These are phyloP conservation scores for Asclepias syriaca DNA, from an alignment of 257 asterid species.

Conservation along the genomic window DNA sequence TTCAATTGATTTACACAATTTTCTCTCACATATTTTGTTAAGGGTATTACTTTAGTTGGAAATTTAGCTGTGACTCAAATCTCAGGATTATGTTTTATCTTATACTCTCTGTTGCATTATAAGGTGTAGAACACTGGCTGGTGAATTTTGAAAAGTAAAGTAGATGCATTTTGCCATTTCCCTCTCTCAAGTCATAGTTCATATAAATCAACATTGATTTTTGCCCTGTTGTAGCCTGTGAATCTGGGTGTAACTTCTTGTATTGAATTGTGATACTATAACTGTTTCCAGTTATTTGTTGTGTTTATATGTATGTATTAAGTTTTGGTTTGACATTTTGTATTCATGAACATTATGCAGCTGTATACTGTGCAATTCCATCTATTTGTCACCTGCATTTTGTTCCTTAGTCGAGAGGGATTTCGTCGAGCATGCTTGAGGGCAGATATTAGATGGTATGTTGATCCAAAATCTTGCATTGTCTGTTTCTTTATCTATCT, in stretches of 20 bases:
- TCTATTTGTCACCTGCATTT: constrained; percentile 78
- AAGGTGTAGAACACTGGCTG: background rate
- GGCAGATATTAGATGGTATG: constrained; percentile 71
- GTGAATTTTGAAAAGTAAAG: background rate
- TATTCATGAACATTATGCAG: constrained; percentile 40
- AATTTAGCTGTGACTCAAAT: too few relatives aligned
- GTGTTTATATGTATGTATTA: background rate
- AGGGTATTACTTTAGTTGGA: too few relatives aligned
- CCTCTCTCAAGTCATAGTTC: background rate
- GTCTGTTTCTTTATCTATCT: constrained; percentile 16
- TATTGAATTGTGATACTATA: background rate
- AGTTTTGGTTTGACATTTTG: background rate
- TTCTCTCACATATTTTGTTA: too few relatives aligned
- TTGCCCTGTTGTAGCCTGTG: background rate
- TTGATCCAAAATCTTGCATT: constrained; percentile 9
- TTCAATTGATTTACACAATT: too few relatives aligned
- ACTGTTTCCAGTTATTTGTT: background rate
- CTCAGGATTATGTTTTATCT: too few relatives aligned
- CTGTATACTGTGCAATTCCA: constrained; percentile 88
- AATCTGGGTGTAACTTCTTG: background rate
- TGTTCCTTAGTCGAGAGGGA: constrained; percentile 95
- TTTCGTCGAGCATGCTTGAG: constrained; percentile 94
- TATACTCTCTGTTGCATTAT: background rate
- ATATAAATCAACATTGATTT: background rate
- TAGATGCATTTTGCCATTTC: background rate